Percentiles rank a stretch among this genome's conserved stretches.
Conservation (phyloP, 441 rosid species). For the Omphalea diandra region DNA sequence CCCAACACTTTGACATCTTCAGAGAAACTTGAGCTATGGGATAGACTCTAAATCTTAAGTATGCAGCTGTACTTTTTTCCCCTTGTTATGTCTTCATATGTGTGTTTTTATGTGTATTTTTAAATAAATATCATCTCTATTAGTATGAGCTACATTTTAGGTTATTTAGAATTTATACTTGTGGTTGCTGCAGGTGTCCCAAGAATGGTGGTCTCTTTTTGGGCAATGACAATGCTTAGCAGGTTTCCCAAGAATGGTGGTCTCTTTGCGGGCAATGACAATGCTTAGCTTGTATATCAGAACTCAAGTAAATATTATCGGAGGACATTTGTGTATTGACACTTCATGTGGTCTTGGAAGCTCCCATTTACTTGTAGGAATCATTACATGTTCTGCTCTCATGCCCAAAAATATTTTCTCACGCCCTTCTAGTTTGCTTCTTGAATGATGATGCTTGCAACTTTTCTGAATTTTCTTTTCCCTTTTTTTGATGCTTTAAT, state of each 20-base stretch:
- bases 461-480: slow-evolving; percentile 8
- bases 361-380: slow-evolving; percentile 59
- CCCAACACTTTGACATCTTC: slow-evolving; percentile 52
- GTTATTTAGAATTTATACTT: slow-evolving; percentile 15
- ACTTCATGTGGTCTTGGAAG: slow-evolving; percentile 73
- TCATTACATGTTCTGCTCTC: slow-evolving; percentile 6
- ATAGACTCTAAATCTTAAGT: slow-evolving; percentile 81
- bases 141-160: background rate
- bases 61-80: slow-evolving; percentile 23
- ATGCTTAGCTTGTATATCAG: slow-evolving; percentile 81
- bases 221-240: slow-evolving; percentile 83
- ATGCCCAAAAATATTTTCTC: background rate
- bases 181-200: slow-evolving; percentile 69
- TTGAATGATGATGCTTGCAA: background rate
- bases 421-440: background rate
- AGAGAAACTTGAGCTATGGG: slow-evolving; percentile 90
- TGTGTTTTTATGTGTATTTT: background rate
- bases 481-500: background rate
- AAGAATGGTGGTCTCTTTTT: slow-evolving; percentile 69
- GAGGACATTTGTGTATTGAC: slow-evolving; percentile 90
- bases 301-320: slow-evolving; percentile 94
- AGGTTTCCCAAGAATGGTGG: slow-evolving; percentile 88
- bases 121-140: background rate
- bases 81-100: slow-evolving; percentile 3
- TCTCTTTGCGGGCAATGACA: slow-evolving; percentile 81